Percentiles rank a stretch among this genome's conserved stretches.
Evolutionary conservation across 164 flowering plant genomes (phyloP).

Genomic region (Vitis rupestris): DNA sequence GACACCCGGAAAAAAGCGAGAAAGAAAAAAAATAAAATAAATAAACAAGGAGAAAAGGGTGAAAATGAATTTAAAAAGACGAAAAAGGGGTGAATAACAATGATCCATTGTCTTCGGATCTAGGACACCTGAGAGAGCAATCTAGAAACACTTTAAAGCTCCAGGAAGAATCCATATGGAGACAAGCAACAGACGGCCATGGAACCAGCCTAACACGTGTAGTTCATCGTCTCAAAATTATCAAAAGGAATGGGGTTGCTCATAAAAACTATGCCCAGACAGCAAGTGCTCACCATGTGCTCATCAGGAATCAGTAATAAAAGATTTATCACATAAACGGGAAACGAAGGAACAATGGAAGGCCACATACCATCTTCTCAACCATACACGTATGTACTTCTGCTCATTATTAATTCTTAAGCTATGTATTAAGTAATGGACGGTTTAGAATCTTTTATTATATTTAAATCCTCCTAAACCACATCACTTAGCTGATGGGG

Average conservation of each 20-base stretch:
- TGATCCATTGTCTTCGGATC: conserved; percentile 22
- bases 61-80: background rate
- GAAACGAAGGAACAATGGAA: conserved; percentile 1
- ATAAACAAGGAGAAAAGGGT: too few species aligned
- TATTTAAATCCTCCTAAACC: conserved; percentile 1
- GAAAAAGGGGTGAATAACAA: conserved; percentile 6
- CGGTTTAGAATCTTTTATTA: conserved; percentile 11
- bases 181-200: background rate
- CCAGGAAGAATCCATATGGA: too few species aligned
- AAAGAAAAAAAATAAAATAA: too few species aligned
- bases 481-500: conserved; percentile 19
- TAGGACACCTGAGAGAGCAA: conserved; percentile 20
- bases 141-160: conserved; percentile 3
- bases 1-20: background rate
- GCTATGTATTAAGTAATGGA: background rate
- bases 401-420: conserved; percentile 7
- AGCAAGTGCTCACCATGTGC: too few species aligned
- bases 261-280: background rate
- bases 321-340: too few species aligned
- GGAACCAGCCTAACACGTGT: background rate
- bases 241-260: background rate
- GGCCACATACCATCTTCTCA: conserved; percentile 17
- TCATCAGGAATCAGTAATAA: too few species aligned
- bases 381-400: conserved; percentile 17
- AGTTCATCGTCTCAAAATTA: background rate